Evolutionary conservation across 75 land plant species (phyloP).

Genomic region (Isoetes taiwanensis): DNA sequence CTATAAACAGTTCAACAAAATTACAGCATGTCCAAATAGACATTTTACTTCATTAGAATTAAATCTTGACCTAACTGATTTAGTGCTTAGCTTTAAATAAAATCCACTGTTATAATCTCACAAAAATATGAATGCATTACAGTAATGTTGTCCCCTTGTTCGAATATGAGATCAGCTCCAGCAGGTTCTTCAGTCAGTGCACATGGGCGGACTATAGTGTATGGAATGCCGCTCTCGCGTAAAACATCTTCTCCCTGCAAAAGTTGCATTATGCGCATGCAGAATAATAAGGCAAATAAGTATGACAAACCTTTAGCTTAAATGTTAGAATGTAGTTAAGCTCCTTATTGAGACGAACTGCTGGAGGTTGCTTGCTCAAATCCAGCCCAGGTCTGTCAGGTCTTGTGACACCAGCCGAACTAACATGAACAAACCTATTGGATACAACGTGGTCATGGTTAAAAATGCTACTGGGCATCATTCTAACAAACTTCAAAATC

Average conservation of each 20-base stretch:
- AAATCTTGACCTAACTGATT: too few relatives aligned
- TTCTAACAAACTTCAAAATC: too few relatives aligned
- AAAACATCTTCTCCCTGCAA: slow-evolving; percentile 81
- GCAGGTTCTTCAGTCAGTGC: slow-evolving; percentile 99
- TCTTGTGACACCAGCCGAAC: slow-evolving; percentile 95
- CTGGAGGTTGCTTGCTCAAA: slow-evolving; percentile 96
- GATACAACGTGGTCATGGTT: not conserved
- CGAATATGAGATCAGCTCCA: slow-evolving; percentile 94
- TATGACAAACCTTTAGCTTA: slow-evolving; percentile 61
- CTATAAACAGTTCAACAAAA: slow-evolving; percentile 33
- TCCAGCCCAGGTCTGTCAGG: slow-evolving; percentile 97
- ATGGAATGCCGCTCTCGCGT: slow-evolving; percentile 88
- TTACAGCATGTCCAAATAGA: too few relatives aligned
- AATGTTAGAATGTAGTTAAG: slow-evolving; percentile 69
- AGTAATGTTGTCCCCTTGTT: slow-evolving; percentile 96
- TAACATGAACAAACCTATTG: slow-evolving; percentile 92
- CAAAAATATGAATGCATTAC: too few relatives aligned
- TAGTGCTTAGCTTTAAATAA: too few relatives aligned
- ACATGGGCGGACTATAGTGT: slow-evolving; percentile 85
- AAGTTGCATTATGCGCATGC: not conserved
- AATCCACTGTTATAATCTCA: too few relatives aligned
- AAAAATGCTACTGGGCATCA: not conserved
- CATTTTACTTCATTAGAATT: too few relatives aligned
- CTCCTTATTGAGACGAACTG: slow-evolving; percentile 93
- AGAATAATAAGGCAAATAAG: not conserved